Percentiles rank a stretch among this genome's conserved stretches.
phyloP scores from a whole-genome alignment of 176 grass and related monocot species.

The Avena insularis region DNA sequence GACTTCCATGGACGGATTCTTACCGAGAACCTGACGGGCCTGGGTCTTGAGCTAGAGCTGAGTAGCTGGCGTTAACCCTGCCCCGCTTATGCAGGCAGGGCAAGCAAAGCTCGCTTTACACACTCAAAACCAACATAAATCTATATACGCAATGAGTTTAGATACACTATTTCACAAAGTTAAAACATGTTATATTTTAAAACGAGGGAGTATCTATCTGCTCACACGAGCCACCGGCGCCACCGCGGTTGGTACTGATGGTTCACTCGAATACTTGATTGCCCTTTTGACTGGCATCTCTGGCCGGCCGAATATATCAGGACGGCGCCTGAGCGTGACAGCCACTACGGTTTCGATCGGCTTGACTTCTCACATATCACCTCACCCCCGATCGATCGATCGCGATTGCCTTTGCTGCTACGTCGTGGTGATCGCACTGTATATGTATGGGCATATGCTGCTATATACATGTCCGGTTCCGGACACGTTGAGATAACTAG shows the following conservation, averaged over 20 bases:
- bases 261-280: background rate
- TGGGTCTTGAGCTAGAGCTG: background rate
- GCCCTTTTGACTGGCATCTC: slow-evolving; percentile 35
- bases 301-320: background rate
- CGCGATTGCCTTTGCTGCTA: no score
- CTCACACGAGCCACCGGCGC: background rate
- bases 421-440: no score
- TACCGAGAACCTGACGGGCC: background rate
- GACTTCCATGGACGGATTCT: background rate
- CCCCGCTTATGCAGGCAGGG: background rate
- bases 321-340: slow-evolving; percentile 22
- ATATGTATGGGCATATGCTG: no score
- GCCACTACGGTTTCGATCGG: slow-evolving; percentile 1
- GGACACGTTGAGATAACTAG: background rate
- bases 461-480: background rate
- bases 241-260: background rate
- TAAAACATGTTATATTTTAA: no score
- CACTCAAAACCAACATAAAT: no score
- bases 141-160: no score
- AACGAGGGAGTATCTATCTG: background rate
- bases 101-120: slow-evolving; percentile 41
- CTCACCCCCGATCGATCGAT: background rate
- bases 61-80: background rate
- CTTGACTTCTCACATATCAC: background rate
- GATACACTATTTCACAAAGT: no score